phyloP scores from a whole-genome alignment of 2,329 filamentous ascomycete genomes.

The Fusarium oxysporum region DNA sequence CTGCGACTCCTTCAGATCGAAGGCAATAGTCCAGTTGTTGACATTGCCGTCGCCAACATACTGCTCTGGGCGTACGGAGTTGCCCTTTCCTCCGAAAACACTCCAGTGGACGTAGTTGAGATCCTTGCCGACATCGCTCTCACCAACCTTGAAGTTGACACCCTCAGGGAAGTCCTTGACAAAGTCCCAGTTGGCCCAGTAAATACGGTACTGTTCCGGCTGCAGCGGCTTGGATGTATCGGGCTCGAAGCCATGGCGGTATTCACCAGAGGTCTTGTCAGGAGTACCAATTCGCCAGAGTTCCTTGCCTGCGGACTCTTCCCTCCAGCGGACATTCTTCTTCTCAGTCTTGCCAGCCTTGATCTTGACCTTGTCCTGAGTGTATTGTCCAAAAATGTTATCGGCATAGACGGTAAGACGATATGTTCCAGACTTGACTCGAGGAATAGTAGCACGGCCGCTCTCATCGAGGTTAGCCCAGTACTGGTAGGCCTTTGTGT shows the following conservation, averaged over 20 bases:
- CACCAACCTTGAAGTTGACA: slow-evolving; percentile 67
- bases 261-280: slow-evolving; percentile 71
- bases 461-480: slow-evolving; percentile 64
- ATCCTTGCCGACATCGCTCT: slow-evolving; percentile 60
- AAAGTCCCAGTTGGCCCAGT: slow-evolving; percentile 72
- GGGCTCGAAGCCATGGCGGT: slow-evolving; percentile 64
- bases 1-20: slow-evolving; percentile 58
- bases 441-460: slow-evolving; percentile 63
- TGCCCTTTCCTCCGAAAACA: slow-evolving; percentile 68
- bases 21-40: slow-evolving; percentile 71
- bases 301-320: slow-evolving; percentile 68
- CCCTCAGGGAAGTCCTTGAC: slow-evolving; percentile 68
- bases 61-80: slow-evolving; percentile 57
- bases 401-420: slow-evolving; percentile 72
- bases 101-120: slow-evolving; percentile 76
- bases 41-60: slow-evolving; percentile 58
- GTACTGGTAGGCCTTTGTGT: slow-evolving; percentile 69
- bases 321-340: slow-evolving; percentile 59
- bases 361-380: slow-evolving; percentile 62
- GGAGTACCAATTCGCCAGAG: slow-evolving; percentile 73
- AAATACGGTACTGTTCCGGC: slow-evolving; percentile 69
- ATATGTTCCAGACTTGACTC: slow-evolving; percentile 69
- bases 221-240: slow-evolving; percentile 62
- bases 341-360: slow-evolving; percentile 51
- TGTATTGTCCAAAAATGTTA: slow-evolving; percentile 70